phyloP scores from a whole-genome alignment of 2,329 filamentous ascomycete species.

The Cladosporium velox region DNA sequence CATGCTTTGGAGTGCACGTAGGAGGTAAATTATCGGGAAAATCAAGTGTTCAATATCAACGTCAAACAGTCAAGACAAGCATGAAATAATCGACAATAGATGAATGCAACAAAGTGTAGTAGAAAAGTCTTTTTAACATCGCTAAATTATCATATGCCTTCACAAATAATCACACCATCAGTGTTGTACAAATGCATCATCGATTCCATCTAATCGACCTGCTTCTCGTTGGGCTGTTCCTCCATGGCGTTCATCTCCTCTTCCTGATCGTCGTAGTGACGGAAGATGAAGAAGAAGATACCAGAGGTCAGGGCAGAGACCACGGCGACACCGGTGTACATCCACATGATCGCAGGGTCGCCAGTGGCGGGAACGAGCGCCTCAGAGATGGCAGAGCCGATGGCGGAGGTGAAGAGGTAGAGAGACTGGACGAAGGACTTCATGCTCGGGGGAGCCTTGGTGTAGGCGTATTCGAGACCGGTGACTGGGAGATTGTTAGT shows the following conservation, averaged over 20 bases:
- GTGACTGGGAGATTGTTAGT: constrained; percentile 39
- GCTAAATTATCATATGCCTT: constrained; percentile 38
- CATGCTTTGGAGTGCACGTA: too few species aligned
- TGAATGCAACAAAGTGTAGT: not conserved
- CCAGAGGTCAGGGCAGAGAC: constrained; percentile 26
- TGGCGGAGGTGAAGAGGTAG: constrained; percentile 58
- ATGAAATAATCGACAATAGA: too few species aligned
- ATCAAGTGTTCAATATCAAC: too few species aligned
- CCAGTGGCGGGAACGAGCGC: constrained; percentile 61
- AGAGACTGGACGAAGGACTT: constrained; percentile 50
- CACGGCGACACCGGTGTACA: constrained; percentile 44
- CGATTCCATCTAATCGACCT: constrained; percentile 6
- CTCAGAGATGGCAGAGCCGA: constrained; percentile 62
- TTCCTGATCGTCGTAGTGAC: constrained; percentile 51
- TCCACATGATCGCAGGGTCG: constrained; percentile 67
- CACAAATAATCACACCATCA: constrained; percentile 27
- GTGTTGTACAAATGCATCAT: not conserved
- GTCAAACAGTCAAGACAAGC: too few species aligned
- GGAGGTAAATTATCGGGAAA: too few species aligned
- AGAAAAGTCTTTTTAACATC: constrained; percentile 33
- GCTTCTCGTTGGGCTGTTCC: constrained; percentile 12
- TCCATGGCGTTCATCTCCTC: constrained; percentile 55
- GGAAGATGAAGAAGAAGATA: constrained; percentile 35
- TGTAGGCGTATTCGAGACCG: constrained; percentile 51
- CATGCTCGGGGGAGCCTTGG: constrained; percentile 50